A percentile compares a stretch with the other conserved stretches of the same genome.
phyloP scores from a whole-genome alignment of 2,329 filamentous ascomycete species.

The Xylariaceae sp. region DNA sequence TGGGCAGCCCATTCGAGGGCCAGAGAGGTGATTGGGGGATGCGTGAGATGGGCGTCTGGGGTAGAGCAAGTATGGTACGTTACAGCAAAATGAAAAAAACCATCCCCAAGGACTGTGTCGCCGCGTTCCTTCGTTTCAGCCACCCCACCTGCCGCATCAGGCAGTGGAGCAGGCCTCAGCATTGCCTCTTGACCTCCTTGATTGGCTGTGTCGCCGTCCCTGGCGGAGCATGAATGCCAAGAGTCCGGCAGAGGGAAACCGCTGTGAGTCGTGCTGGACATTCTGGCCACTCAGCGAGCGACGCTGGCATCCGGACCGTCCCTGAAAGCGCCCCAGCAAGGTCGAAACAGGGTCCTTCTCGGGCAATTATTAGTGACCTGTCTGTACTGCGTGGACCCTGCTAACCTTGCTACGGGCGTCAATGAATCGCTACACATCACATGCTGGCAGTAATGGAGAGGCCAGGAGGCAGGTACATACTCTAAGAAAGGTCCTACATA shows the following conservation, averaged over 20 bases:
- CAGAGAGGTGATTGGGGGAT: background rate
- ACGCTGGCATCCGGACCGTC: background rate
- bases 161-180: slow-evolving; percentile 13
- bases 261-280: background rate
- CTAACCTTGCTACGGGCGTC: no score
- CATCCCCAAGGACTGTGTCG: background rate
- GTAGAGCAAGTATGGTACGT: background rate
- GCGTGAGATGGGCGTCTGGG: no score
- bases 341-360: slow-evolving; percentile 1
- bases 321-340: background rate
- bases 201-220: slow-evolving; percentile 16
- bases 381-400: background rate
- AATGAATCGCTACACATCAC: no score
- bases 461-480: no score
- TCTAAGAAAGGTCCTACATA: no score
- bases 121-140: slow-evolving; percentile 23
- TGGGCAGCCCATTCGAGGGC: background rate
- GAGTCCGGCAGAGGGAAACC: slow-evolving; percentile 11
- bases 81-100: slow-evolving; percentile 1
- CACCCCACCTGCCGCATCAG: slow-evolving; percentile 22
- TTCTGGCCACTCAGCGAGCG: background rate
- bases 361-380: slow-evolving; percentile 2
- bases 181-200: slow-evolving; percentile 4
- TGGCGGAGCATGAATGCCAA: slow-evolving; percentile 12
- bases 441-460: no score